Base-by-base conservation (phyloP, 2,329 filamentous ascomycete species). In the Alternaria atra region DNA sequence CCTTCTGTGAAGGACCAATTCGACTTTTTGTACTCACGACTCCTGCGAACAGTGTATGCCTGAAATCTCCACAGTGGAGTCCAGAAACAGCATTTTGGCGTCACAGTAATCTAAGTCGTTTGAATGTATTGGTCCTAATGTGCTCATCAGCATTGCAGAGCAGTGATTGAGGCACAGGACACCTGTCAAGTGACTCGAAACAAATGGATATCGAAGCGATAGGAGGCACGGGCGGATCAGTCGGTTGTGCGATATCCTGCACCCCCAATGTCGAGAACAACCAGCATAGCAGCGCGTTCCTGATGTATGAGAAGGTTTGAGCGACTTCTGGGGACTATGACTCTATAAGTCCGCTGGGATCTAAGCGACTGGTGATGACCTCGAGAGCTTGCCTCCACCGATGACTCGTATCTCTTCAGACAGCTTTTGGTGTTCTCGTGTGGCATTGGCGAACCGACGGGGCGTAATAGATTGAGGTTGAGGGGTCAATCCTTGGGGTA, bases 251-350 rank as follows among this genome's bases (percentile, higher is more conserved):
- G 13, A 48, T 9, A 23, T 48, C n/a, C n/a, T 32, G 13, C 46
- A 25, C 2, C n/a, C 20, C 15, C 9, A 15, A 29, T 40, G 15
- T 32, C 34, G 53, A 39, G 34, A 25, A 12, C 6, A 5, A 17
- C 35, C 12, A 30, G 4, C n/a, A 27, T 12, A n/a, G 25, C 30
- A 47, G 12, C 32, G 20, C n/a, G 17, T 29, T 29, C 17, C 37
- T 34, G 20, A 4, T 15, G n/a, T 47, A 29, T 55, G 56, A 59
- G 51, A 59, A 59, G 52, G 20, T 55, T 55, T 55, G 51, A 55
- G 51, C 29, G 23, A 50, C 20, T 50, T 59, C 9, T 20, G 23
- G 17, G 13, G 9, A 25, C 23, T 35, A 13, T 15, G 7, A 15
- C 9, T 12, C 3, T 8, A 12, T 12, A 23, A 23, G 3, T 23